Conservation (phyloP, 2,329 filamentous ascomycete species). For the Raffaelea albimanens region DNA sequence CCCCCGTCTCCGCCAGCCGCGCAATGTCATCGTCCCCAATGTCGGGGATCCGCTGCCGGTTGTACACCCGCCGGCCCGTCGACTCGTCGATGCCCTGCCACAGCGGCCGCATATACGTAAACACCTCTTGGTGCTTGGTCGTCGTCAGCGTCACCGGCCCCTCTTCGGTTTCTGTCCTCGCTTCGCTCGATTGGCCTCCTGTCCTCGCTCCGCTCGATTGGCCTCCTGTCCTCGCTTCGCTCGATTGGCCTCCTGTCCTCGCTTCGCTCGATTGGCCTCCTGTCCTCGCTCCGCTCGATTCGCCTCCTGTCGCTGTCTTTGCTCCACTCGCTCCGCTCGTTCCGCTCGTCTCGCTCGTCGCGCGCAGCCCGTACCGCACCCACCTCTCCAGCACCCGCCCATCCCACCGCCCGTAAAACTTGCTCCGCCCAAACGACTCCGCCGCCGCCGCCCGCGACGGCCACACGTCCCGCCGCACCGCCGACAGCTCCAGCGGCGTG, state of each 20-base stretch:
- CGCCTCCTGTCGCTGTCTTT: no score
- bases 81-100: slow-evolving; percentile 32
- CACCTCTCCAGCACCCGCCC: slow-evolving; percentile 65
- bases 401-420: slow-evolving; percentile 80
- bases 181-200: no score
- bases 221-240: no score
- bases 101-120: slow-evolving; percentile 61
- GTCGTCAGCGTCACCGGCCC: slow-evolving; percentile 58
- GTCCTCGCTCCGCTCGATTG: background rate
- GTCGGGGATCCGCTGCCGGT: slow-evolving; percentile 34
- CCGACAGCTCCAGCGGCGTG: slow-evolving; percentile 50
- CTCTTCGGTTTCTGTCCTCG: background rate
- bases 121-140: slow-evolving; percentile 80
- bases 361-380: slow-evolving; percentile 65
- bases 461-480: slow-evolving; percentile 71
- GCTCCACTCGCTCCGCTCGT: no score
- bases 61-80: slow-evolving; percentile 26
- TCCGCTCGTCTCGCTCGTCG: slow-evolving; percentile 35
- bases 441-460: slow-evolving; percentile 62
- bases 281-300: slow-evolving; percentile 11
- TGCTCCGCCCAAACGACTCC: slow-evolving; percentile 54
- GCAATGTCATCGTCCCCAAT: slow-evolving; percentile 28
- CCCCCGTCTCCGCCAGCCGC: slow-evolving; percentile 20
- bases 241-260: no score
- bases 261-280: no score